Conservation (phyloP, 257 asterid genomes). For the Osmanthus fragrans region DNA sequence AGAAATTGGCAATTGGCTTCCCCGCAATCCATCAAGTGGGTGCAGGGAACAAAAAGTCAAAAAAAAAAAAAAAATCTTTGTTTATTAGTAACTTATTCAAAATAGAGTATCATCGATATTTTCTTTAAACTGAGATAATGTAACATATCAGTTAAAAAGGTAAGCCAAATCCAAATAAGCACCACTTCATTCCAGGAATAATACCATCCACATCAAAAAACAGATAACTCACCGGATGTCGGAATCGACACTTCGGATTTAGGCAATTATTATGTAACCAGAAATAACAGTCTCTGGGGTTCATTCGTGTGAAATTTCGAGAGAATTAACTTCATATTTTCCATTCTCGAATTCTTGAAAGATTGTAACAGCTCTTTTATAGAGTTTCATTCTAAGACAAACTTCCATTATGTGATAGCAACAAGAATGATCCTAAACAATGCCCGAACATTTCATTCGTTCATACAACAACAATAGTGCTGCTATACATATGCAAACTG, state of each 20-base stretch:
- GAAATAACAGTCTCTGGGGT: background rate
- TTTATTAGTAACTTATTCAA: constrained; percentile 14
- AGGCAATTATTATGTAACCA: constrained; percentile 87
- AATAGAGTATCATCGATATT: too few species aligned
- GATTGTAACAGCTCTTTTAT: constrained; percentile 27
- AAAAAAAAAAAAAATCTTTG: constrained; percentile 8
- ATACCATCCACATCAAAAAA: too few species aligned
- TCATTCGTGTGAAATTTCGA: constrained; percentile 17
- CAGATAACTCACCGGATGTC: constrained; percentile 75
- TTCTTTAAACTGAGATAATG: background rate
- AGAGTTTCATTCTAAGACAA: constrained; percentile 43
- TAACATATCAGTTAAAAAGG: background rate
- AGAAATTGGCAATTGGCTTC: constrained; percentile 51
- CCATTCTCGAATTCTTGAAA: constrained; percentile 49
- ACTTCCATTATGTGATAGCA: constrained; percentile 73
- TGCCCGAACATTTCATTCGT: constrained; percentile 49
- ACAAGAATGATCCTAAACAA: constrained; percentile 45
- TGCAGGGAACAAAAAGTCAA: too few species aligned
- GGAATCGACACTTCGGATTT: constrained; percentile 71
- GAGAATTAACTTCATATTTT: constrained; percentile 18
- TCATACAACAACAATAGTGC: constrained; percentile 38
- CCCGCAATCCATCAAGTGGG: constrained; percentile 74
- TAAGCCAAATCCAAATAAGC: background rate
- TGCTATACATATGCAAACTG: constrained; percentile 80
- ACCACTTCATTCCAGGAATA: background rate